A percentile compares a stretch with the other conserved stretches of the same genome.
Conservation (phyloP, 2,329 filamentous ascomycete species). For the Aspergillus tamarii region DNA sequence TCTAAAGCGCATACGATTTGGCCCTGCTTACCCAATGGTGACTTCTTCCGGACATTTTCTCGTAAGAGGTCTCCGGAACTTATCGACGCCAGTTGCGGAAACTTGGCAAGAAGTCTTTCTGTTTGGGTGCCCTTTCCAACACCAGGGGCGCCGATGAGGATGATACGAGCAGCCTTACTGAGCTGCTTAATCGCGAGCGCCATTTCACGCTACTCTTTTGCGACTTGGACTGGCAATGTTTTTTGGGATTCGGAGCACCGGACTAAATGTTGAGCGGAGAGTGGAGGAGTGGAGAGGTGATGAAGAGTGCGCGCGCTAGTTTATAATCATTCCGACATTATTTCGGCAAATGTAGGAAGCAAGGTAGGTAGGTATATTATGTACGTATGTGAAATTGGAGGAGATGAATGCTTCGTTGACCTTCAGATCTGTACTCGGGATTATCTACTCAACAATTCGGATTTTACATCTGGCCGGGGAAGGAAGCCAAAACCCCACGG, state of each 20-base stretch:
- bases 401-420: neutral
- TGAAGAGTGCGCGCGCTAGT: neutral
- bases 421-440: slow-evolving; percentile 4
- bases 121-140: slow-evolving; percentile 97
- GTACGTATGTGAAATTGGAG: neutral
- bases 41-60: slow-evolving; percentile 87
- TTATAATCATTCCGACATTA: neutral
- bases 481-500: slow-evolving; percentile 13
- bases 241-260: neutral
- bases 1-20: neutral
- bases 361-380: neutral
- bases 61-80: slow-evolving; percentile 92
- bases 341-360: neutral
- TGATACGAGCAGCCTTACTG: slow-evolving; percentile 82
- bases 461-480: slow-evolving; percentile 21
- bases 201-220: slow-evolving; percentile 25
- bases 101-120: slow-evolving; percentile 81
- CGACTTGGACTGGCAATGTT: neutral
- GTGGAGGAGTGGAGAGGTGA: neutral
- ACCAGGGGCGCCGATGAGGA: slow-evolving; percentile 92
- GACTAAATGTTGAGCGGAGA: neutral
- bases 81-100: slow-evolving; percentile 86
- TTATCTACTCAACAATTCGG: slow-evolving; percentile 7
- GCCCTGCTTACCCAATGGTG: slow-evolving; percentile 70
- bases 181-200: slow-evolving; percentile 56